These are phyloP conservation scores for Sporothrix variecibatus DNA, from an alignment of 2,329 filamentous ascomycete species.

Conservation along the genomic window DNA sequence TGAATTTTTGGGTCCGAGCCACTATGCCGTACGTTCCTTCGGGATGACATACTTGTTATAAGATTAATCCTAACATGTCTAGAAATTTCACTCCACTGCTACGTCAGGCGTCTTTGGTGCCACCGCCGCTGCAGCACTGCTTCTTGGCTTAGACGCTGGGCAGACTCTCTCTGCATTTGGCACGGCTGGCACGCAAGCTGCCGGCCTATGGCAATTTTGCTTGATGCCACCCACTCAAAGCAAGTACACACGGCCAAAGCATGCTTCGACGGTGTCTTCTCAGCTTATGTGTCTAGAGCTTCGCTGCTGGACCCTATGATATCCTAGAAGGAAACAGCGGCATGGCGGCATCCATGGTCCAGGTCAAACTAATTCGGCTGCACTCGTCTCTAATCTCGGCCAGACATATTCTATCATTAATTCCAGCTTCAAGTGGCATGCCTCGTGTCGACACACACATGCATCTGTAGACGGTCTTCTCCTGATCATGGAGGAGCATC, in stretches of 20 bases:
- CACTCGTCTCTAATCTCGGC: neutral
- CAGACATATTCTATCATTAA: neutral
- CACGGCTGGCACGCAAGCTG: constrained; percentile 18
- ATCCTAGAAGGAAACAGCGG: constrained; percentile 9
- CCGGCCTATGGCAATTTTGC: constrained; percentile 21
- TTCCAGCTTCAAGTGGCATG: constrained; percentile 21
- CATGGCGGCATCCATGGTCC: constrained; percentile 19
- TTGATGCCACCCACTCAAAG: constrained; percentile 19
- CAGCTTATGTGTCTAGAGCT: neutral
- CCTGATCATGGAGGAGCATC: neutral
- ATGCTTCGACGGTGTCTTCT: constrained; percentile 17
- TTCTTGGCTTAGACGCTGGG: neutral
- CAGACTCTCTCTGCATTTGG: constrained; percentile 11
- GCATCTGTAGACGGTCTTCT: constrained; percentile 6
- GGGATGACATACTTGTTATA: neutral
- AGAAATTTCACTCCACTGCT: constrained; percentile 15
- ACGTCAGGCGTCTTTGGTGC: constrained; percentile 18
- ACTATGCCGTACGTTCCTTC: constrained; percentile 11
- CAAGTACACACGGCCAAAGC: constrained; percentile 19
- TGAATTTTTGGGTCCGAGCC: neutral
- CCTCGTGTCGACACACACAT: constrained; percentile 18
- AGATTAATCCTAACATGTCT: neutral
- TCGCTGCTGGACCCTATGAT: neutral
- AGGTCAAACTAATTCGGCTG: neutral
- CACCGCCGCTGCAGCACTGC: neutral